Conservation (phyloP, 345 rosid species). For the Populus tremula region DNA sequence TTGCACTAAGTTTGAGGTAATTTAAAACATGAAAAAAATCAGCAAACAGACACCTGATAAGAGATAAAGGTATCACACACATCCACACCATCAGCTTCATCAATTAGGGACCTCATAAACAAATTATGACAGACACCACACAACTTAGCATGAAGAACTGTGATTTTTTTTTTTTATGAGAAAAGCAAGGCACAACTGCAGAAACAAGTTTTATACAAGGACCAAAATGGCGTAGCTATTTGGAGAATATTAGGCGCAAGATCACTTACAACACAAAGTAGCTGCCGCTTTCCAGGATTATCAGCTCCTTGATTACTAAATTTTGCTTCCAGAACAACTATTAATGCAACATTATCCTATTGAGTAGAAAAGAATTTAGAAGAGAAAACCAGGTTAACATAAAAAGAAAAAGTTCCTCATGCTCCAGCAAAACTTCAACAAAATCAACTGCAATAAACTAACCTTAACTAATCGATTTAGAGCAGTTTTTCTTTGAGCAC, state of each 20-base stretch:
- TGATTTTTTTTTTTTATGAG: not conserved
- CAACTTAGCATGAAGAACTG: not conserved
- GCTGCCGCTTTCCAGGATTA: slow-evolving; percentile 80
- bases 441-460: slow-evolving; percentile 12
- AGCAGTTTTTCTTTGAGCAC: slow-evolving; percentile 82
- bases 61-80: not conserved
- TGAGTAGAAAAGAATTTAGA: slow-evolving; percentile 14
- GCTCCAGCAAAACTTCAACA: not conserved
- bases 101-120: slow-evolving; percentile 1
- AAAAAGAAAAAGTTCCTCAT: not conserved
- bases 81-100: not conserved
- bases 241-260: not conserved
- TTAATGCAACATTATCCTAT: slow-evolving; percentile 91
- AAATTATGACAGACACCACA: not conserved
- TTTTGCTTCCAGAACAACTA: slow-evolving; percentile 89
- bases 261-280: slow-evolving; percentile 84
- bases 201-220: not conserved
- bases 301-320: slow-evolving; percentile 85
- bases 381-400: slow-evolving; percentile 11
- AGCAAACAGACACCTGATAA: not conserved
- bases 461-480: slow-evolving; percentile 87
- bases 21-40: not conserved
- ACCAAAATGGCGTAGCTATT: not conserved
- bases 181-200: not conserved
- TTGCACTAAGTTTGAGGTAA: not conserved